These are phyloP conservation scores for Rhazya stricta DNA, from an alignment of 257 asterid species.

Conservation along the genomic window DNA sequence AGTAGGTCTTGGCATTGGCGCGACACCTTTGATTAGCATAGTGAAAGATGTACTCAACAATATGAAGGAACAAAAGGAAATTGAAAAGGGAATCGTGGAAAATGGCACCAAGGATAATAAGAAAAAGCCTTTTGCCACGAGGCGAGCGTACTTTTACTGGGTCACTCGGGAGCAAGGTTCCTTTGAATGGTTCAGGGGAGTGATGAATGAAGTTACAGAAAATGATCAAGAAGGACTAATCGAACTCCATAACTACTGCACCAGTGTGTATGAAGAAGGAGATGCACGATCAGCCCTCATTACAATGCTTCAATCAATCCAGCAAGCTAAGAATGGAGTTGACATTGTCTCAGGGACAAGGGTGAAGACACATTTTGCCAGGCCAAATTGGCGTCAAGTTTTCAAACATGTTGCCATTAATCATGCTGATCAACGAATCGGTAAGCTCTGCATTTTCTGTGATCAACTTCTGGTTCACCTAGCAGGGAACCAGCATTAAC, in stretches of 20 bases:
- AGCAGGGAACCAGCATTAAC: too few species aligned
- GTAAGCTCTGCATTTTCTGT: conserved; percentile 27
- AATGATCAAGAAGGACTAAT: conserved; percentile 50
- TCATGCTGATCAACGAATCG: conserved; percentile 55
- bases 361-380: conserved; percentile 60
- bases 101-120: conserved; percentile 9
- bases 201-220: conserved; percentile 68
- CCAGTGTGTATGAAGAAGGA: conserved; percentile 73
- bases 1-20: conserved; percentile 76
- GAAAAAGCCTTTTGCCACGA: conserved; percentile 29
- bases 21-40: conserved; percentile 72
- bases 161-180: conserved; percentile 75
- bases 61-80: conserved; percentile 31
- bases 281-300: conserved; percentile 72
- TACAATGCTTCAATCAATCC: conserved; percentile 63
- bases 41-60: conserved; percentile 65
- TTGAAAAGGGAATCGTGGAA: conserved; percentile 4
- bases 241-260: conserved; percentile 72
- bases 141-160: conserved; percentile 73
- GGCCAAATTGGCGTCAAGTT: conserved; percentile 68
- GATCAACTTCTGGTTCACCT: background rate
- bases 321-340: conserved; percentile 64
- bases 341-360: conserved; percentile 65
- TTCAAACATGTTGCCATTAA: conserved; percentile 54
- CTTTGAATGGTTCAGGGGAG: conserved; percentile 74